These are phyloP conservation scores for Pleurotus djamor DNA, from an alignment of 768 basidiomycete genomes.

Conservation along the genomic window DNA sequence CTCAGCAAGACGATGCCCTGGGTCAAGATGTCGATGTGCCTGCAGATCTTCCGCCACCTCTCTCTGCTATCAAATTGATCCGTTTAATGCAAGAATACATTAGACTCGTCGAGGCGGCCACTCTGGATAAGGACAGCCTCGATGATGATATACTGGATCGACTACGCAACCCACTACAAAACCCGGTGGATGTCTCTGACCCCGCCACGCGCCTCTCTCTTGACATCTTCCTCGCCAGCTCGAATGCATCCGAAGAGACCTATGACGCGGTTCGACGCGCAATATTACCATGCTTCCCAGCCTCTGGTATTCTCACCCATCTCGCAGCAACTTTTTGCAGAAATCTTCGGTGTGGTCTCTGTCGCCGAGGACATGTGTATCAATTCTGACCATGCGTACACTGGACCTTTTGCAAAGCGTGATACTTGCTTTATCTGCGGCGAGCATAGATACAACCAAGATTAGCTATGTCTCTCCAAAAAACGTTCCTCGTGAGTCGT, in stretches of 20 bases:
- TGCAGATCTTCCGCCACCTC: background rate
- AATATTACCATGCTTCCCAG: conserved; percentile 19
- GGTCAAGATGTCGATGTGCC: background rate
- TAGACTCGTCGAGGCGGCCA: conserved; percentile 16
- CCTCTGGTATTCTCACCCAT: conserved; percentile 23
- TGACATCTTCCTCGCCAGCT: conserved; percentile 24
- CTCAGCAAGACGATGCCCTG: background rate
- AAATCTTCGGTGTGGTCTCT: conserved; percentile 30
- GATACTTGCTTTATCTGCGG: conserved; percentile 28
- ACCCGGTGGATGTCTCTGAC: conserved; percentile 13
- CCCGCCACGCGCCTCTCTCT: conserved; percentile 26
- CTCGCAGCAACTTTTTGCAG: conserved; percentile 21
- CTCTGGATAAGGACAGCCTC: conserved; percentile 22
- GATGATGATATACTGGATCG: conserved; percentile 13
- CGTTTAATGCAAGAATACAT: conserved; percentile 9
- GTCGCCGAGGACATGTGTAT: conserved; percentile 38
- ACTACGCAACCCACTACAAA: conserved; percentile 22
- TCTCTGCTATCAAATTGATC: background rate
- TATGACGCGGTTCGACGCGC: conserved; percentile 22
- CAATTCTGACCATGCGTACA: conserved; percentile 36
- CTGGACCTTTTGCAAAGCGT: conserved; percentile 27
- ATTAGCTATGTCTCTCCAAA: background rate
- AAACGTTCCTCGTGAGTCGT: conserved; percentile 24
- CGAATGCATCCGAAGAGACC: conserved; percentile 23
- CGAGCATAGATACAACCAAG: conserved; percentile 22